Percentiles rank a stretch among this genome's conserved stretches.
Conservation (phyloP, 169 alveolate genomes). For the Fabrea salina region DNA sequence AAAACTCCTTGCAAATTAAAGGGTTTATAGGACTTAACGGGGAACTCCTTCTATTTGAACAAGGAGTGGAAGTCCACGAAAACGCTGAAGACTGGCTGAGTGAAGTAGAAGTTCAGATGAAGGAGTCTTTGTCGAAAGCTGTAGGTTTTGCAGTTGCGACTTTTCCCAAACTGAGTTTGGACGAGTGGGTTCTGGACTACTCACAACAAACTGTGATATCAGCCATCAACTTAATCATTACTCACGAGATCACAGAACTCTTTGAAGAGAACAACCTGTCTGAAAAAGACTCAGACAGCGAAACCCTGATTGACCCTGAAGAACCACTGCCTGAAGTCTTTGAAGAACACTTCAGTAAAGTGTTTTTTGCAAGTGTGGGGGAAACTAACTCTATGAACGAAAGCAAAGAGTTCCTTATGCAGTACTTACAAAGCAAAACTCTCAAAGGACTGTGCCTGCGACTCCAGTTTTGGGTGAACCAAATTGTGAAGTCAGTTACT, state of each 20-base stretch:
- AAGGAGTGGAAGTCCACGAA: constrained; percentile 35
- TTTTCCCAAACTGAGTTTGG: constrained; percentile 57
- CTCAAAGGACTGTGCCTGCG: constrained; percentile 52
- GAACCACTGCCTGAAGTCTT: constrained; percentile 26
- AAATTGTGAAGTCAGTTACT: constrained; percentile 25
- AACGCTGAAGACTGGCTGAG: constrained; percentile 45
- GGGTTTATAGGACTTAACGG: constrained; percentile 43
- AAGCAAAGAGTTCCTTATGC: constrained; percentile 45
- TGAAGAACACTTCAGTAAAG: constrained; percentile 20
- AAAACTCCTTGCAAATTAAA: constrained; percentile 29
- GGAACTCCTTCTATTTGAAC: constrained; percentile 53
- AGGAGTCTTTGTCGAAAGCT: constrained; percentile 47
- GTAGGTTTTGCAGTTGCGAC: constrained; percentile 49
- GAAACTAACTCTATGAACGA: background rate
- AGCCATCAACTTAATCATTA: constrained; percentile 43
- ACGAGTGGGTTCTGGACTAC: constrained; percentile 68
- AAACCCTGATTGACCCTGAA: constrained; percentile 14
- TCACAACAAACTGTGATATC: constrained; percentile 54
- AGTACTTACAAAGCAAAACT: constrained; percentile 39
- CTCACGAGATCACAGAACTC: constrained; percentile 62
- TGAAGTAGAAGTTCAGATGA: constrained; percentile 45
- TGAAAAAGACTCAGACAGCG: constrained; percentile 33
- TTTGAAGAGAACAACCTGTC: constrained; percentile 50
- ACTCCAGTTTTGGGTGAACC: constrained; percentile 59
- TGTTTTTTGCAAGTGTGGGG: constrained; percentile 20